These are phyloP conservation scores for Remersonia thermophila DNA, from an alignment of 2,329 filamentous ascomycete species.

Conservation along the genomic window DNA sequence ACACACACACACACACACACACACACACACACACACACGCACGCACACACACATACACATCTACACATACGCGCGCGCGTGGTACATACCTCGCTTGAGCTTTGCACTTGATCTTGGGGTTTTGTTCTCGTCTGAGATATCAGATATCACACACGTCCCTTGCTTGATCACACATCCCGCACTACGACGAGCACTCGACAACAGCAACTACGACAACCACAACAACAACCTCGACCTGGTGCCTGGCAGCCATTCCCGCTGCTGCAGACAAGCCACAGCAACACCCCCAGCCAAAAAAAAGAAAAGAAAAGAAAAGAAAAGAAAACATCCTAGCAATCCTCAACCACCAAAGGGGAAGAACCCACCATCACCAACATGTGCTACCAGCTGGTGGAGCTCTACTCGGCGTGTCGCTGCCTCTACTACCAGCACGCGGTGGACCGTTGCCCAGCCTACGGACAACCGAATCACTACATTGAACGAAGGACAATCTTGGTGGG, in stretches of 20 bases:
- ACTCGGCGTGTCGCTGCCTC: slow-evolving; percentile 74
- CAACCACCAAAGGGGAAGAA: too few species aligned
- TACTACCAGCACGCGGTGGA: slow-evolving; percentile 84
- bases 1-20: background rate
- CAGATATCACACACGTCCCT: too few species aligned
- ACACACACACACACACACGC: slow-evolving; percentile 1
- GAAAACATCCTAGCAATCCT: too few species aligned
- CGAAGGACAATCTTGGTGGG: slow-evolving; percentile 72
- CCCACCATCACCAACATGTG: slow-evolving; percentile 55
- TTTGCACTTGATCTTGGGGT: too few species aligned
- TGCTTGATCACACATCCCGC: slow-evolving; percentile 3
- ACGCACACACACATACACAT: too few species aligned
- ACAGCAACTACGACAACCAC: background rate
- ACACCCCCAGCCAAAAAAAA: slow-evolving; percentile 5
- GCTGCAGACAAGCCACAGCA: background rate
- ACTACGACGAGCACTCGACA: background rate
- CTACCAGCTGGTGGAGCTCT: slow-evolving; percentile 74
- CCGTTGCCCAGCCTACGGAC: slow-evolving; percentile 63
- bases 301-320: too few species aligned
- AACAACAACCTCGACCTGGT: background rate
- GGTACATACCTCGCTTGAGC: too few species aligned
- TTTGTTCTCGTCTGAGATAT: too few species aligned
- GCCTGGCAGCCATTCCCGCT: background rate
- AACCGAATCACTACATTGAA: slow-evolving; percentile 57
- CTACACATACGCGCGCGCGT: too few species aligned